Conservation (phyloP, 2,329 filamentous ascomycete genomes). For the Fusarium anthophilum region DNA sequence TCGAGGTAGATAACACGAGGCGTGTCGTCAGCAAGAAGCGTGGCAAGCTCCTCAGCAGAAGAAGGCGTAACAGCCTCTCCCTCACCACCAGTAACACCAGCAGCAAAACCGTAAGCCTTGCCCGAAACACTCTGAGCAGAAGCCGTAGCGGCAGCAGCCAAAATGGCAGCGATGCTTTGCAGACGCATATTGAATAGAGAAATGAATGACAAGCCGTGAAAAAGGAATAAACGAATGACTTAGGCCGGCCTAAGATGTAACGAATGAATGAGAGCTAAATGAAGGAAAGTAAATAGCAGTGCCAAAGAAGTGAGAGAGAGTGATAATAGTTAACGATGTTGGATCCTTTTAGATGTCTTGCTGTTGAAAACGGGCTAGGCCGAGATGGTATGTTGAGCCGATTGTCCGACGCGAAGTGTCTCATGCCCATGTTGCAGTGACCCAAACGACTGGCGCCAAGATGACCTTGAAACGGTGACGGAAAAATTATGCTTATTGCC, state of each 20-base stretch:
- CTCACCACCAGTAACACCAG: constrained; percentile 59
- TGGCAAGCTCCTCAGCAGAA: constrained; percentile 55
- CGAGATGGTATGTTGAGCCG: not conserved
- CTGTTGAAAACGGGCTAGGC: not conserved
- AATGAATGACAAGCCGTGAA: not conserved
- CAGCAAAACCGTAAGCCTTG: constrained; percentile 45
- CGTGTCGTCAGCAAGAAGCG: constrained; percentile 41
- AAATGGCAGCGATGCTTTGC: constrained; percentile 2
- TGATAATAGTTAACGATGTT: not conserved
- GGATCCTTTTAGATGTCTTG: not conserved
- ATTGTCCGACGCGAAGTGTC: not conserved
- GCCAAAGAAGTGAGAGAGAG: not conserved
- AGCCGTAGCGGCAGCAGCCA: constrained; percentile 32
- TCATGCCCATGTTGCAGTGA: not conserved
- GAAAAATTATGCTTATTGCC: not conserved
- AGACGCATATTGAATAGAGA: not conserved
- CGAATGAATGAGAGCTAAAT: not conserved
- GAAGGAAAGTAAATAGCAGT: not conserved
- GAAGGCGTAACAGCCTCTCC: constrained; percentile 55
- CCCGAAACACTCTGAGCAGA: constrained; percentile 44
- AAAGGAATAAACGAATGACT: not conserved
- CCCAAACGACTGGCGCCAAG: not conserved
- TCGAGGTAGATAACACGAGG: constrained; percentile 40
- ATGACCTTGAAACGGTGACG: not conserved
- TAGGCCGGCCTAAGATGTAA: constrained; percentile 9